Conservation (phyloP, 2,329 filamentous ascomycete species). For the Hyphodiscus sp. region DNA sequence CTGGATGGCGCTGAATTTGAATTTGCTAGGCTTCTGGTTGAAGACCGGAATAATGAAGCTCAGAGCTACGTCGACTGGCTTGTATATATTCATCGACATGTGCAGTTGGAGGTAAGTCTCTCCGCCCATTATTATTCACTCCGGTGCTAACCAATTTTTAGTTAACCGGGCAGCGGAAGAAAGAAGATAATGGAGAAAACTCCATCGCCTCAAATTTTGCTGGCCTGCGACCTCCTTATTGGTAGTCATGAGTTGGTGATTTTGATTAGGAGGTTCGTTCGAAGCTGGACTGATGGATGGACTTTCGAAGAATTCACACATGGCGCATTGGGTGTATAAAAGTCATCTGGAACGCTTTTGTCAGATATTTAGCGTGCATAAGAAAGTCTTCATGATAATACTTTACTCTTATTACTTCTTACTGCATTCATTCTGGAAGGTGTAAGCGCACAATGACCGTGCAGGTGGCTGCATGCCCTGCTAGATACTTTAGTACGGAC, state of each 20-base stretch:
- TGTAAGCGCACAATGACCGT: not conserved
- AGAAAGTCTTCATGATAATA: not conserved
- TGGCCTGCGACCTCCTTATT: slow-evolving; percentile 53
- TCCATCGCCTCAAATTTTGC: slow-evolving; percentile 49
- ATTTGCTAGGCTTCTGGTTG: slow-evolving; percentile 83
- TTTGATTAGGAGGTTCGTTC: not conserved
- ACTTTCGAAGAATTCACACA: not conserved
- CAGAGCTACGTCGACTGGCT: slow-evolving; percentile 99
- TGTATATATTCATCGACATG: slow-evolving; percentile 87
- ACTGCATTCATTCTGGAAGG: not conserved
- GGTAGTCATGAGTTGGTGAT: slow-evolving; percentile 34
- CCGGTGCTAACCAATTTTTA: slow-evolving; percentile 27
- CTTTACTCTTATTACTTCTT: not conserved
- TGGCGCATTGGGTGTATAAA: not conserved
- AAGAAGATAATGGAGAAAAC: slow-evolving; percentile 50
- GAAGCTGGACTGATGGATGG: not conserved
- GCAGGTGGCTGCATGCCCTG: no score
- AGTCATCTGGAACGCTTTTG: not conserved
- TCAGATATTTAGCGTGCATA: not conserved
- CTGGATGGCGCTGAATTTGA: slow-evolving; percentile 95
- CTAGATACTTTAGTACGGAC: no score
- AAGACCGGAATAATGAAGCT: slow-evolving; percentile 95
- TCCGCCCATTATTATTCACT: not conserved
- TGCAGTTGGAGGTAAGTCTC: slow-evolving; percentile 73
- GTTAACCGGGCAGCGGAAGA: slow-evolving; percentile 66